Evolutionary conservation across 345 rosid genomes (phyloP), one percentile per base, ranked within the genome.

Genomic region (Chamaenerion angustifolium): DNA sequence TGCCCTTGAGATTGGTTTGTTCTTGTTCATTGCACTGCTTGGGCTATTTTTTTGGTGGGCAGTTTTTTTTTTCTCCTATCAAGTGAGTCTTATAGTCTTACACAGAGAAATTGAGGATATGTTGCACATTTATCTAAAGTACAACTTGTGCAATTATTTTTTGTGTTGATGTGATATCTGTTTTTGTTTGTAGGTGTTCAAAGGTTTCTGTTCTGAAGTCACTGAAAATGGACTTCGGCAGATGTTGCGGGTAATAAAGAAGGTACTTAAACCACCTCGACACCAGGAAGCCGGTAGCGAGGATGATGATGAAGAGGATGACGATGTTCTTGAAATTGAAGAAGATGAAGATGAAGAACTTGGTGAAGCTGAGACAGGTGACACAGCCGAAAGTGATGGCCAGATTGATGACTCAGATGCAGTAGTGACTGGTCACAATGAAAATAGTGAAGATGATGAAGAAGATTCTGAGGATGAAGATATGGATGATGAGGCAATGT

Each of bases 401-500:
- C 90, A 74, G 55, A 75, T 82, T 25, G 96, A 87, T 70, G 84
- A 92, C 62, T 80, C 83, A 8, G 93, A 82, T 71, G 71, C 76
- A 18, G 76, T 64, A 40, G 67, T 45, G 42, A 85, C 78, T 37
- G 71, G 57, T 40, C 68, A 70, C 70, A 76, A 67, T 58, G 66
- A 57, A 55, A 67, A 52, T 40, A 67, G 59, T 69, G 88, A 71
- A 59, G 48, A 25, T 56, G 52, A 70, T 18, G 85, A 94, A 3
- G 95, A 84, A 66, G 88, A 78, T 54, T 87, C 89, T 49, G 94
- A 31, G 37, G 37, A 83, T 68, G 82, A 74, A 43, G 98, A 77
- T 48, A 77, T 88, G 96, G 96, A 93, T 65, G 99, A 88, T 19
- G 95, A 93, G 37, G 95, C 95, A 50, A 93, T 88, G 99, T 85